phyloP scores from a whole-genome alignment of 2,329 filamentous ascomycete genomes.

The Colletotrichum costaricense region DNA sequence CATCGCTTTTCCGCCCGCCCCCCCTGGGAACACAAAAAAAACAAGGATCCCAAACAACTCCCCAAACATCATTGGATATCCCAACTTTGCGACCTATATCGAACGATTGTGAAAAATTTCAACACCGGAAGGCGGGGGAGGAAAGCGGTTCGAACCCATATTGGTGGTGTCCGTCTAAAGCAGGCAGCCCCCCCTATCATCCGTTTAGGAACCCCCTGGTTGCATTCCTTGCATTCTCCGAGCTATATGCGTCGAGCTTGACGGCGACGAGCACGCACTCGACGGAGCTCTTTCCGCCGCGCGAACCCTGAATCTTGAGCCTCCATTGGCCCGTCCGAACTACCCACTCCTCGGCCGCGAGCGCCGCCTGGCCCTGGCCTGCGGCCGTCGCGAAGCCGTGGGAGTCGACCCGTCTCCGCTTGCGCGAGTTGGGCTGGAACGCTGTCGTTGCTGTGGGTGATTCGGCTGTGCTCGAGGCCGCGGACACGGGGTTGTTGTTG shows the following conservation, averaged over 20 bases:
- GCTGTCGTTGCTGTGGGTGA: slow-evolving; percentile 46
- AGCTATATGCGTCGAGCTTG: slow-evolving; percentile 78
- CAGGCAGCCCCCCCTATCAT: not conserved
- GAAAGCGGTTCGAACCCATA: too few species aligned
- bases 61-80: not conserved
- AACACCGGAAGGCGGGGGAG: not conserved
- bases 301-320: slow-evolving; percentile 69
- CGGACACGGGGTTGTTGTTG: slow-evolving; percentile 40
- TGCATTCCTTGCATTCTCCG: slow-evolving; percentile 74
- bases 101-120: not conserved
- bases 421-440: slow-evolving; percentile 51
- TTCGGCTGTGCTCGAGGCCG: slow-evolving; percentile 48
- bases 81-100: not conserved
- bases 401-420: slow-evolving; percentile 57
- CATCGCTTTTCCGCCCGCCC: too few species aligned
- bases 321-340: slow-evolving; percentile 79
- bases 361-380: slow-evolving; percentile 30
- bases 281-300: slow-evolving; percentile 62
- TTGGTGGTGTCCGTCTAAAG: too few species aligned
- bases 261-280: slow-evolving; percentile 82
- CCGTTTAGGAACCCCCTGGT: slow-evolving; percentile 70
- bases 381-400: slow-evolving; percentile 28
- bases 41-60: not conserved
- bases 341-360: slow-evolving; percentile 65
- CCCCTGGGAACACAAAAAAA: not conserved